Base-by-base conservation (phyloP, 179 eudicot species). In the Pouteria campechiana region DNA sequence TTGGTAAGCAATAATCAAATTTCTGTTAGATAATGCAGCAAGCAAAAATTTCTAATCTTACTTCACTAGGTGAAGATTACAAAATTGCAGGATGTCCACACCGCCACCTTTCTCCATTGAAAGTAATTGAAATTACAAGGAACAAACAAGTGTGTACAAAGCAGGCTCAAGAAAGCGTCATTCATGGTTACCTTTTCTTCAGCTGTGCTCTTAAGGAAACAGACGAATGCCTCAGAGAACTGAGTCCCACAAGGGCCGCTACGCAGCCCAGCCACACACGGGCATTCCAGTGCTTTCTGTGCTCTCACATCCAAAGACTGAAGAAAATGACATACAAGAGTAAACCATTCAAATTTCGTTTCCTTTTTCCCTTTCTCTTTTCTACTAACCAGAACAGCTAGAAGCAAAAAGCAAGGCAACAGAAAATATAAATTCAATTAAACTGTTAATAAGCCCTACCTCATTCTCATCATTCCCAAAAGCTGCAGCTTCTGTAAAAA, bases 191-290 rank as follows among this genome's bases (percentile, higher is more conserved):
- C 93, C 89, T 89, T 89, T 51, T 81, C 97, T 58, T 78, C 81
- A 11, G 93, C 69, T 14, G 79, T 74, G 74, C 97, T 89, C 78
- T 81, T 89, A 29, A 85, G 73, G 58, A 78, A 89, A 62, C 97
- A 89, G 22, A 75, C 60, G 54, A 89, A 89, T 47, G 97, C 95
- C 60, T 70, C 86, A 0, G 97, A 85, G 57, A 89, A 89, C 50
- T 73, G 93, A 63, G 33, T 59, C 7, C 97, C 97, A 57, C 97
- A 89, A 2, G 83, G 63, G 25, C 97, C 97, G 44, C 39, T 72
- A 32, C 75, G 61, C 52, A 89, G 61, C 57, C 81, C 79, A 55
- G 86, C 83, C 25, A 89, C 72, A 51, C 95, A 85, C 37, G 97
- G 97, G 67, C 97, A 89, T 39, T 89, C 81, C 42, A 89, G 52